Base-by-base conservation (phyloP, 2,329 filamentous ascomycete genomes). In the Cadophora sp. region DNA sequence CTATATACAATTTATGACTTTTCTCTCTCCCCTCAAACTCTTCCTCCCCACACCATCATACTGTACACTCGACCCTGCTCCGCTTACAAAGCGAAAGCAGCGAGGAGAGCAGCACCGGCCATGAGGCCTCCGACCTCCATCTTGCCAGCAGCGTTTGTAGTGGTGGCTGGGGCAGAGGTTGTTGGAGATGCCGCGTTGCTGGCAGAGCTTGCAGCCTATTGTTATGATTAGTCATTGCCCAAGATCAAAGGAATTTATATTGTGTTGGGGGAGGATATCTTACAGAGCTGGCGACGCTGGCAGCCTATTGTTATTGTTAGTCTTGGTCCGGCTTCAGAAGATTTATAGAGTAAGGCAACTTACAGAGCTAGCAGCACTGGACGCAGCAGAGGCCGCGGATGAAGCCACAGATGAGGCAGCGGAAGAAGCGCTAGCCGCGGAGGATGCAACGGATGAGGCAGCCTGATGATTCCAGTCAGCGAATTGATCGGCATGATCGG, bases 61-160 rank as follows among this genome's bases (percentile, higher is more conserved):
- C 22, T 30, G 36, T 59, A 45, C 56, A 45, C 39, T 9, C 43
- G 30, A 50, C n/a, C n/a, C n/a, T 6, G 14, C 59, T 47, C 39
- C 45, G 36, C 36, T 65, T 71, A 74, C 62, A 74, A 65, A 48
- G 66, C 67, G 20, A 74, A 62, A 51, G 72, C 71, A 43, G 67
- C 71, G 36, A 74, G 20, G 14, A 73, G 11, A 58, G 68, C 72
- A 22, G 66, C 71, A 41, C 51, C 72, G 65, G 51, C 65, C 11
- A 70, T 56, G 1, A 65, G 16, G 5, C 39, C 58, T 43, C 67
- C 72, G 7, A 63, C 62, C 36, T 66, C 65, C 14, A 63, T 53
- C 9, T 58, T 36, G n/a, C 47, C 66, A 43, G 69, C 67, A 43
- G 41, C 64, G 1, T 55, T 58, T 13, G 66, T 62, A 11, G 30